Base-by-base conservation (phyloP, 2,329 filamentous ascomycete species). In the Verticillium tricorpus region DNA sequence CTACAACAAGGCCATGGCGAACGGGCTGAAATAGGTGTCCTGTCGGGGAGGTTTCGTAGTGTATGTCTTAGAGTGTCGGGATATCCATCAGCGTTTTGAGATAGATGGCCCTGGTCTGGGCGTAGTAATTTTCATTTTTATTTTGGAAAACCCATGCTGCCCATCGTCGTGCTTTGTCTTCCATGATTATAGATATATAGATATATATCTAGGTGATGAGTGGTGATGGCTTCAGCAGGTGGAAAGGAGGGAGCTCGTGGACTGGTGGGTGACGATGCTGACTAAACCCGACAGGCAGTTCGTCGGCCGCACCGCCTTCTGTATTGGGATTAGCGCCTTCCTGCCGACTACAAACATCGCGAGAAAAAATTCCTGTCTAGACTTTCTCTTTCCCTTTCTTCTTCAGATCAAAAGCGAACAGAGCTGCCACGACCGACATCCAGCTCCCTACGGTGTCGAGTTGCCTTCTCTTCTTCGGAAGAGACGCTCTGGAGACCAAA, bases 341-440 rank as follows among this genome's bases (percentile, higher is more conserved):
- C 52, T n/a, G 22, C 19, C 34, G 52, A 19, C 22, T 56, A 45
- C 40, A 28, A 60, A 62, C 8, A 54, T 63, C 45, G 25, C 56
- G 40, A 59, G 60, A 64, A 55, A 64, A 74, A 75, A 73, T 69
- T 69, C 71, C 64, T 66, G 66, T 69, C 62, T 69, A 65, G 65
- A 67, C 61, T 69, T 68, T 65, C 54, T 56, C 65, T 72, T 75
- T 74, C 74, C 72, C 73, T 72, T 75, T 76, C 67, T 78, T 80
- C 75, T 67, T 75, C 70, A 80, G 77, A 86, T 86, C 83, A 86
- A 86, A 86, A 86, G 82, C 79, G 75, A 78, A 73, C 78, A 85
- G 82, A 85, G 82, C 77, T 77, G 84, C 84, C 84, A 86, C 84
- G 84, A 86, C 84, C 83, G 77, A 82, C 83, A 85, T 78, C 78